Evolutionary conservation across 805 yeast genomes (phyloP).

Genomic region (Suhomyces emberorum): DNA sequence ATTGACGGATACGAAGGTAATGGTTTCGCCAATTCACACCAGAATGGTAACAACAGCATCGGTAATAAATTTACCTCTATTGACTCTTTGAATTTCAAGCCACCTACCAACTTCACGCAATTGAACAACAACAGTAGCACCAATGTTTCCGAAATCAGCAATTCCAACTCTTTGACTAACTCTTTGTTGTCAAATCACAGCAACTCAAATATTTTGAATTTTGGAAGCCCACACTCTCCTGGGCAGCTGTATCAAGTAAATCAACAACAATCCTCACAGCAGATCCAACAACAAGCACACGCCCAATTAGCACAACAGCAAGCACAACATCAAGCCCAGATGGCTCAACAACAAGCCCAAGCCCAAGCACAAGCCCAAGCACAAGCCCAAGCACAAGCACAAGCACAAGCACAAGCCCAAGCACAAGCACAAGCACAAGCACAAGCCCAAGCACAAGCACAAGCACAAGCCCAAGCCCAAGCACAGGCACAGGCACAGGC

Average conservation of each 20-base stretch:
- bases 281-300: conserved; percentile 9
- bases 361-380: conserved; percentile 10
- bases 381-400: conserved; percentile 12
- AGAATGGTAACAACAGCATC: conserved; percentile 6
- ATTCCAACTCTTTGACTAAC: conserved; percentile 19
- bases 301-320: conserved; percentile 8
- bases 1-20: conserved; percentile 10
- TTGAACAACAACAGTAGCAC: conserved; percentile 39
- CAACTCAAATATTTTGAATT: conserved; percentile 7
- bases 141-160: conserved; percentile 36
- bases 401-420: conserved; percentile 10
- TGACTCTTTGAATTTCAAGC: conserved; percentile 37
- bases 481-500: conserved; percentile 10
- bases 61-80: conserved; percentile 33
- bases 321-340: conserved; percentile 9
- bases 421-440: conserved; percentile 12
- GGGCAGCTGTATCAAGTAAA: conserved; percentile 4
- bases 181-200: conserved; percentile 17
- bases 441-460: conserved; percentile 13
- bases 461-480: conserved; percentile 11
- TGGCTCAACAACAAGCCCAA: conserved; percentile 9
- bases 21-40: conserved; percentile 1
- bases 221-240: conserved; percentile 5
- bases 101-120: conserved; percentile 41
- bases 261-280: conserved; percentile 4